Evolutionary conservation across 371 early-diverging fungal species (phyloP), one percentile per base, ranked within the genome.

Genomic region (Mucor circinelloides): DNA sequence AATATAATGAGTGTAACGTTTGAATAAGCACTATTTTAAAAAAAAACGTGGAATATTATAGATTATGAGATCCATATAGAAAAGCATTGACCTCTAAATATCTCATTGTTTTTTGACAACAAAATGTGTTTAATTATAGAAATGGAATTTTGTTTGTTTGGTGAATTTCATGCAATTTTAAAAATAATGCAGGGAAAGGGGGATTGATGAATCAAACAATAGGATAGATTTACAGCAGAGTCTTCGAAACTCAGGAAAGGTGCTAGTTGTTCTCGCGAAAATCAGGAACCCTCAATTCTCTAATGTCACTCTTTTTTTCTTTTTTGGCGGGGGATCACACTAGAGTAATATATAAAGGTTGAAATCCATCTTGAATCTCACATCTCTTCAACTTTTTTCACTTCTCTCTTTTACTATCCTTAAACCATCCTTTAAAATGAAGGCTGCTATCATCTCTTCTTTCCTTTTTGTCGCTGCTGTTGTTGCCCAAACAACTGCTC

Each of bases 401-500:
- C 28, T 34, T 54, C 30, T 63, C 13, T 63, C 42, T 34, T 46
- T 48, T 61, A 32, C n/a, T 31, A 30, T 30, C 17, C 36, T 38
- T 34, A 23, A 48, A 21, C 7, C 17, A 48, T 21, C 21, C 6
- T 25, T 25, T 27, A 31, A 19, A 15, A 66, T 66, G 66, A 59
- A 54, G 54, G 40, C 42, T 54, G 25, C 60, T 23, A 17, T 60
- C 30, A 27, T 66, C 28, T 21, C 25, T 8, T 25, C 46, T 46
- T 44, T 66, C 42, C 27, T 67, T 54, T 28, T 69, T 17, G 31
- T 69, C 10, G 48, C 66, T 27, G 30, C 64, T 30, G 64, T 60
- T 48, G 60, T 57, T 21, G 72, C 75, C 50, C 69, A 75, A 40
- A 48, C 64, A 28, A 46, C 63, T n/a, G n/a, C 44, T 42, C 64